These are phyloP conservation scores for Brettanomyces anomalus DNA, from an alignment of 805 yeast species.

Conservation along the genomic window DNA sequence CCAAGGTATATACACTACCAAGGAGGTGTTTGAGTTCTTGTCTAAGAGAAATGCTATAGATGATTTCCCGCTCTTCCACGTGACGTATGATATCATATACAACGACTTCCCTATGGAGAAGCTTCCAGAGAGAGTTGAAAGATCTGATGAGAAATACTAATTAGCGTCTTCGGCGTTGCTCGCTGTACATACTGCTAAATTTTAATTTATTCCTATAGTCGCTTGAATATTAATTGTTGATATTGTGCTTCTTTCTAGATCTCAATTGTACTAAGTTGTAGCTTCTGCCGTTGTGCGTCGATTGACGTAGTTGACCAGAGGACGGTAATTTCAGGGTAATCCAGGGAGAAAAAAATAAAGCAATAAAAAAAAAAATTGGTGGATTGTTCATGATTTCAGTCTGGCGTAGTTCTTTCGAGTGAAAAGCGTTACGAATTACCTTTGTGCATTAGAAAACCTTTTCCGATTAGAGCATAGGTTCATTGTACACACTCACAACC, in stretches of 20 bases:
- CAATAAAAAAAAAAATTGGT: no score
- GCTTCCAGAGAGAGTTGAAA: slow-evolving; percentile 63
- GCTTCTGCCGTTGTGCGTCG: no score
- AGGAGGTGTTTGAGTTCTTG: slow-evolving; percentile 84
- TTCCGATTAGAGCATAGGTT: no score
- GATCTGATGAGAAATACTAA: slow-evolving; percentile 19
- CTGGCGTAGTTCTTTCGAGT: no score
- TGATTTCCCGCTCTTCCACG: slow-evolving; percentile 76
- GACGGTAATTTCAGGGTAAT: no score
- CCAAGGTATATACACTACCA: slow-evolving; percentile 87
- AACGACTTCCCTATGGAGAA: slow-evolving; percentile 66
- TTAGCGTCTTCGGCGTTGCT: not conserved
- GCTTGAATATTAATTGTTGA: not conserved
- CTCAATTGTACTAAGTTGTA: no score
- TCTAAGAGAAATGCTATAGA: slow-evolving; percentile 38
- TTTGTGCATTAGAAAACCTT: no score
- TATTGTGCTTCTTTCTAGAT: not conserved
- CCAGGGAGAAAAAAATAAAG: no score
- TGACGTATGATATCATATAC: slow-evolving; percentile 77
- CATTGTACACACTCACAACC: no score
- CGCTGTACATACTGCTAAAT: not conserved
- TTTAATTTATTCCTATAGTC: not conserved
- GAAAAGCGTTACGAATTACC: no score
- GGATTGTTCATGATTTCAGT: no score
- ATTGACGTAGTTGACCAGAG: no score